Evolutionary conservation across 208 protist genomes (phyloP), one percentile per base, ranked within the genome.

Genomic region (Herpetomonas samuelpessoai): DNA sequence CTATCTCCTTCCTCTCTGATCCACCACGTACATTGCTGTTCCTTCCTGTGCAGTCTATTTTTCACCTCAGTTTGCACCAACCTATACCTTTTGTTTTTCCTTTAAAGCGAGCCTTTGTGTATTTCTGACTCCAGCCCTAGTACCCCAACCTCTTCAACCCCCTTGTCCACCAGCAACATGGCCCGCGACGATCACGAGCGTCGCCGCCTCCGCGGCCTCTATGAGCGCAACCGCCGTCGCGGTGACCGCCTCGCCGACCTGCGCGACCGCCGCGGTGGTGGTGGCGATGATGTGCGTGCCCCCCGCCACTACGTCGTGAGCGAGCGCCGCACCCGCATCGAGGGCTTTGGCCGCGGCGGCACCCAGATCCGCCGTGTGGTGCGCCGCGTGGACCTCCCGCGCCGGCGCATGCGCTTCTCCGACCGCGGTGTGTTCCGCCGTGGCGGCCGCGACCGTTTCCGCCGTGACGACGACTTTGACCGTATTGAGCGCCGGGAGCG

Each of bases 281-380:
- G 59, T 10, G 71, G 75, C 24, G 80, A 85, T 38, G 75, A 83
- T 41, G 48, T 62, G 28, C 41, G 49, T 29, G 89, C 85, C 2
- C 89, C 89, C 6, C 86, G 89, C 39, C 81, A 77, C 51, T 95
- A 79, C 53, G 53, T 93, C 12, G 84, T 95, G 51, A 93, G 77
- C 28, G 89, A 85, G 63, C 74, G 74, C 59, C 72, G 69, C 27
- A 86, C 81, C 29, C 89, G 76, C 12, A 44, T 81, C 0, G 83
- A 91, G 68, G 89, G 89, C 73, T 95, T 95, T 50, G 89, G 89
- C 39, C 79, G 79, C 21, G 86, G 86, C 28, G 86, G 83, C 18
- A 26, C 52, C 46, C 86, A 91, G 70, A 66, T 91, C 47, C 83
- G 74, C 24, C 73, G 71, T 16, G 74, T 86, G 3, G 71, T 72